Evolutionary conservation across 345 rosid species (phyloP), one percentile per base, ranked within the genome.

Genomic region (Eucalyptus pauciflora): DNA sequence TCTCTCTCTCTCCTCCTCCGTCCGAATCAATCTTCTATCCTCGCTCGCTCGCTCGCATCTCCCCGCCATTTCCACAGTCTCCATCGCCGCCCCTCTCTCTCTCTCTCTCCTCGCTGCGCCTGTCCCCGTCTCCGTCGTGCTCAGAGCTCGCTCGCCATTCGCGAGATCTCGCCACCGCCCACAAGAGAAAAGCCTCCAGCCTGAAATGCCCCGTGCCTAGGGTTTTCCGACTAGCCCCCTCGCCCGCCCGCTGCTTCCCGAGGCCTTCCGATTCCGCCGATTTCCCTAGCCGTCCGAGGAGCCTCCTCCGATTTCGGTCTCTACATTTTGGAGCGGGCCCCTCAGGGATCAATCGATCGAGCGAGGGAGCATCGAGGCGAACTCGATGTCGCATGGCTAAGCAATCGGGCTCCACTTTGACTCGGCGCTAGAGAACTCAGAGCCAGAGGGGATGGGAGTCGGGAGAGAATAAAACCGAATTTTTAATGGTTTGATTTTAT

Each of bases 371-470:
- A 51, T 51, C 7, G 25, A 10, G 46, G 62, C 3, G 20, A 50
- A 18, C 11, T 51, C 92, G 90, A 96, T 96, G 98, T 95, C 96
- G 31, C 94, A 94, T 87, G 94, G 96, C 49, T 96, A 92, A 90
- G 95, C 99, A 85, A 95, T 97, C 91, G 99, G 97, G 94, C 99
- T 98, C 50, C 97, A 97, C 88, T 97, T 98, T 92, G 99, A 98
- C 87, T 97, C 99, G 2, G 97, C 99, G 2, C 96, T 96, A 3
- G 99, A 98, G 88, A 98, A 98, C 93, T 51, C 0, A 50, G 3
- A 51, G 20, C 2, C 18, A 51, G 8, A 51, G 54, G 20, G 15
- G 54, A 51, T 3, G 20, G 54, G 54, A 51, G 18, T 51, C 2
- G 0, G 54, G 3, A 51, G 6, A 51, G 20, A 51, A 16, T 16